phyloP scores from a whole-genome alignment of 2,329 filamentous ascomycete species.

The Taxawa tesnikishii region DNA sequence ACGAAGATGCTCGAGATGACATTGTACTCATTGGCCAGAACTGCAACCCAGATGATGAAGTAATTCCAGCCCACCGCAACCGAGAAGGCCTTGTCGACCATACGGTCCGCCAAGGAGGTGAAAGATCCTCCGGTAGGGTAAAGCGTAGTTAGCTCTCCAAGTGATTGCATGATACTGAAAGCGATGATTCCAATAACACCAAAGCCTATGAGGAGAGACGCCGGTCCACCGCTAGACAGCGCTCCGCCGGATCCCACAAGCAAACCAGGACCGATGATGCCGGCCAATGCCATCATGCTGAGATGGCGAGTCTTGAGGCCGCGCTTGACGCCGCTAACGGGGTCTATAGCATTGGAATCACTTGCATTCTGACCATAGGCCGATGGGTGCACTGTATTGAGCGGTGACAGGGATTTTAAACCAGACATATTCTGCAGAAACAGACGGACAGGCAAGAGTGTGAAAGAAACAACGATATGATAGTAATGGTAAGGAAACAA shows the following conservation, averaged over 20 bases:
- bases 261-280: slow-evolving; percentile 55
- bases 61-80: slow-evolving; percentile 63
- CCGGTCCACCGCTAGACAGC: slow-evolving; percentile 56
- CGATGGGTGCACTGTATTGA: too few species aligned
- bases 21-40: slow-evolving; percentile 61
- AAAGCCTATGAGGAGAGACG: slow-evolving; percentile 61
- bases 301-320: slow-evolving; percentile 57
- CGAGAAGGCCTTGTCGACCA: slow-evolving; percentile 58
- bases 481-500: too few species aligned
- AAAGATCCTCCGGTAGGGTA: slow-evolving; percentile 62
- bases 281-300: slow-evolving; percentile 41
- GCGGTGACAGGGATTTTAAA: too few species aligned
- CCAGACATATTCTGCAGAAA: too few species aligned
- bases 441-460: too few species aligned
- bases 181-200: slow-evolving; percentile 59
- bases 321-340: slow-evolving; percentile 53
- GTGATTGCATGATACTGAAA: slow-evolving; percentile 55
- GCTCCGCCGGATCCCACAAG: slow-evolving; percentile 62
- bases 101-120: slow-evolving; percentile 55
- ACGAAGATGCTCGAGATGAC: slow-evolving; percentile 53
- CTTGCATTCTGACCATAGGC: too few species aligned
- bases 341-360: slow-evolving; percentile 41
- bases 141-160: slow-evolving; percentile 63
- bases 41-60: slow-evolving; percentile 54
- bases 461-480: too few species aligned